Evolutionary conservation across 23 red algal genomes (phyloP).

Genomic region (Gracilaria caudata): DNA sequence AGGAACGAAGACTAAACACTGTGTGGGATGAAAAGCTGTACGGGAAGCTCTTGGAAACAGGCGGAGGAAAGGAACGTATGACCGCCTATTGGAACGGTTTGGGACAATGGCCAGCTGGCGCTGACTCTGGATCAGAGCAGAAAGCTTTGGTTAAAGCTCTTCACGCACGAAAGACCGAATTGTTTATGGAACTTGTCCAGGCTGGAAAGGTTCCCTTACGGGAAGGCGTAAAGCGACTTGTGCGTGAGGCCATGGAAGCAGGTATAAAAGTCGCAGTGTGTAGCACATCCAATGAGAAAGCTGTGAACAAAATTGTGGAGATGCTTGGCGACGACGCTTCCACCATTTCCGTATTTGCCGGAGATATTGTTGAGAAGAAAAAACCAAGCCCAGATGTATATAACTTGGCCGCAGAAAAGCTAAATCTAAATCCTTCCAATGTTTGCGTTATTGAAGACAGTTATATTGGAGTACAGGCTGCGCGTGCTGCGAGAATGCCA

Average conservation of each 20-base stretch:
- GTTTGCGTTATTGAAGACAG: constrained; percentile 82
- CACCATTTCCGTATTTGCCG: constrained; percentile 80
- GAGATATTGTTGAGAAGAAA: constrained; percentile 90
- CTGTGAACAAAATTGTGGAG: constrained; percentile 86
- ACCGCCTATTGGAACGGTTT: constrained; percentile 83
- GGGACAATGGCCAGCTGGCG: constrained; percentile 73
- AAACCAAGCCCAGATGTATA: constrained; percentile 97
- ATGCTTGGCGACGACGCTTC: constrained; percentile 72
- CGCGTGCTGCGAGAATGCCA: constrained; percentile 72
- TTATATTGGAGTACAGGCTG: constrained; percentile 77
- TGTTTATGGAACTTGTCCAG: constrained; percentile 88
- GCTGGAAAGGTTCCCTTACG: constrained; percentile 82
- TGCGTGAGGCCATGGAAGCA: constrained; percentile 52
- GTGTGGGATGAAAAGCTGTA: constrained; percentile 88
- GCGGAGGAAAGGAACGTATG: constrained; percentile 99
- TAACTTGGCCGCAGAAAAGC: constrained; percentile 63
- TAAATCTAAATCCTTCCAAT: constrained; percentile 63
- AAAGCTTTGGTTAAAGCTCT: constrained; percentile 69
- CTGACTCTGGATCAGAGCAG: constrained; percentile 1
- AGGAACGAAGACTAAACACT: constrained; percentile 58
- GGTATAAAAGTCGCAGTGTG: constrained; percentile 84
- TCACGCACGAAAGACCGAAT: constrained; percentile 90
- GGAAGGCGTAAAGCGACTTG: constrained; percentile 72
- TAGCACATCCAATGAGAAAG: constrained; percentile 90
- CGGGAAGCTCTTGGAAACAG: constrained; percentile 92